Evolutionary conservation across 345 rosid genomes (phyloP), one percentile per base, ranked within the genome.

Genomic region (Pistacia integerrima): DNA sequence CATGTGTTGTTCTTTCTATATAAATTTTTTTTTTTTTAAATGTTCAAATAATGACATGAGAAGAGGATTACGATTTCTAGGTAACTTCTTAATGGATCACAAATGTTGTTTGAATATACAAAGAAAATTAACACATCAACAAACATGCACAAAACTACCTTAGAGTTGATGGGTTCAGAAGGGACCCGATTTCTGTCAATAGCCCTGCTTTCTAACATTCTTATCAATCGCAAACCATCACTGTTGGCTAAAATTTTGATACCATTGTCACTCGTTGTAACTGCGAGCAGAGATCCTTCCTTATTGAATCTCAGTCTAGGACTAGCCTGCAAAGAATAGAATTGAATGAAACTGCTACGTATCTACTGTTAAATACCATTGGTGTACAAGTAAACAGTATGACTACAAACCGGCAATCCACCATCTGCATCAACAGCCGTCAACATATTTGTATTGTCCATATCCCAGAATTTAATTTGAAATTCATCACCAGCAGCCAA

Each of bases 401-500:
- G 13, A 13, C 61, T 6, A 82, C 90, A 81, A 73, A 90, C 93
- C 48, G 90, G 87, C 68, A 90, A 80, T 25, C 91, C 94, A 36
- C 94, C 88, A 41, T 87, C 90, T 8, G 87, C 92, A 67, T 90
- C 94, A 69, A 76, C 79, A 56, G 79, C 80, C 11, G 82, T 83
- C 77, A 89, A 77, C 70, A 85, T 72, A 76, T 68, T 74, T 64
- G 61, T 52, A 80, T 77, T 85, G 61, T 91, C 92, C 92, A 91
- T 91, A 76, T 89, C 92, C 95, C 91, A 91, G 56, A 89, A 85
- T 69, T 91, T 91, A 33, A 91, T 82, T 78, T 79, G 84, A 69
- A 80, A 81, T 49, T 91, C 95, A 70, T 91, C 95, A 54, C 90
- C 92, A 70, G 85, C 92, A 77, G 91, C 95, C 70, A 91, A 80